phyloP scores from a whole-genome alignment of 2,329 filamentous ascomycete genomes.

The Elsinoe australis region DNA sequence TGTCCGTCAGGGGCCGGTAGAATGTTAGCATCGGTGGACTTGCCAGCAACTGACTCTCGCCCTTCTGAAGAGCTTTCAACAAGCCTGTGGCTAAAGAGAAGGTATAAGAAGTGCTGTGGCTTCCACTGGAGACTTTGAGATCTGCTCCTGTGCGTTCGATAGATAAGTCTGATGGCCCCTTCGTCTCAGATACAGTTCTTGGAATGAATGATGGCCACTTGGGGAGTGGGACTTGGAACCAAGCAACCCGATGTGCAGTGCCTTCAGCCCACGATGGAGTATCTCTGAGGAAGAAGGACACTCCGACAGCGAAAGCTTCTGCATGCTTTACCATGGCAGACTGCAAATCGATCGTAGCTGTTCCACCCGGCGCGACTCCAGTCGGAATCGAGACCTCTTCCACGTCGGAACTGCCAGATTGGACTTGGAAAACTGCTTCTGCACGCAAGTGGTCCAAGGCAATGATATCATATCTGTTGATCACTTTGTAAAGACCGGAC shows the following conservation, averaged over 20 bases:
- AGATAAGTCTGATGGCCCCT: constrained; percentile 17
- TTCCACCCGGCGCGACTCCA: background rate
- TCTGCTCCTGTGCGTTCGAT: constrained; percentile 12
- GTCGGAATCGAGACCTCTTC: constrained; percentile 1
- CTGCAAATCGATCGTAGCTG: constrained; percentile 10
- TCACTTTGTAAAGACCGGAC: constrained; percentile 24
- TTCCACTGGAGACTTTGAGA: constrained; percentile 35
- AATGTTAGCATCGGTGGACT: constrained; percentile 39
- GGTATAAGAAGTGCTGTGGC: constrained; percentile 28
- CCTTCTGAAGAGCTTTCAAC: background rate
- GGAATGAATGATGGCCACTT: constrained; percentile 10
- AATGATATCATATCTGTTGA: constrained; percentile 29
- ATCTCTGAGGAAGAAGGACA: constrained; percentile 40
- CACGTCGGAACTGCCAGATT: background rate
- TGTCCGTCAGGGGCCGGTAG: constrained; percentile 60
- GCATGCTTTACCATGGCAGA: constrained; percentile 17
- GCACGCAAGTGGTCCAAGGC: constrained; percentile 15
- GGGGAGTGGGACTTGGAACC: constrained; percentile 20
- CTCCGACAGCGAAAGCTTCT: constrained; percentile 40
- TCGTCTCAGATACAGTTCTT: constrained; percentile 14
- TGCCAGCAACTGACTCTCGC: background rate
- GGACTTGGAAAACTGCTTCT: background rate
- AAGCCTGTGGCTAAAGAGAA: background rate
- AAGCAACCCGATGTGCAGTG: constrained; percentile 22
- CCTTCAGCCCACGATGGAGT: constrained; percentile 39